These are phyloP conservation scores for Tubosaeta brunneosetosa DNA, from an alignment of 768 basidiomycete species.

Conservation along the genomic window DNA sequence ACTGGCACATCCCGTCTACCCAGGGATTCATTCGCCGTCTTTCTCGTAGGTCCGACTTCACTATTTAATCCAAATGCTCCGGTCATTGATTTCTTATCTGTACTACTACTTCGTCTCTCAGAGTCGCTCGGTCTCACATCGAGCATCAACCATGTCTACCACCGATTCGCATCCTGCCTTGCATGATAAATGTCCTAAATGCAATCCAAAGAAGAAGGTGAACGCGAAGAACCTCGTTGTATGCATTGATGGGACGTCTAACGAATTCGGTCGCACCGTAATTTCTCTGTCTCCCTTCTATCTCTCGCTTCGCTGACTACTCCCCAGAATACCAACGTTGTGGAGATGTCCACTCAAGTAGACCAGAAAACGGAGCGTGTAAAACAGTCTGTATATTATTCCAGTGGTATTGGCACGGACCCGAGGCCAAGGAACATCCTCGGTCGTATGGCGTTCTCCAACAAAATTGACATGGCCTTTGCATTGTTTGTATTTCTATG, in stretches of 20 bases:
- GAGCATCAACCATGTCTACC: too few species aligned
- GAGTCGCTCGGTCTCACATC: too few species aligned
- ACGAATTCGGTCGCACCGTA: constrained; percentile 21
- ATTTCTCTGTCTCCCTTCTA: too few species aligned
- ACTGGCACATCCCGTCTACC: too few species aligned
- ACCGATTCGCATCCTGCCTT: neutral
- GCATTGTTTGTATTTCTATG: constrained; percentile 29
- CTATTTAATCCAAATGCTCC: too few species aligned
- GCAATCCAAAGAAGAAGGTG: constrained; percentile 6
- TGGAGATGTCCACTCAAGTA: constrained; percentile 31
- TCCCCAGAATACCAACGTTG: constrained; percentile 35
- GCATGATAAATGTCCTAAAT: constrained; percentile 12
- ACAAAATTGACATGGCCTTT: constrained; percentile 35
- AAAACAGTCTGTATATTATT: constrained; percentile 33
- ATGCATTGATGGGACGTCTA: constrained; percentile 24
- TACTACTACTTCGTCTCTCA: too few species aligned
- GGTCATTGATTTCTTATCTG: too few species aligned
- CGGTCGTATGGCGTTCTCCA: constrained; percentile 12
- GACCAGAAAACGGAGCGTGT: constrained; percentile 12
- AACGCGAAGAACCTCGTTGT: constrained; percentile 19
- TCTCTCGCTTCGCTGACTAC: too few species aligned
- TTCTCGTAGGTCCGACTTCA: too few species aligned
- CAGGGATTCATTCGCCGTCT: too few species aligned
- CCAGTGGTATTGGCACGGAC: constrained; percentile 37
- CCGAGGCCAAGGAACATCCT: constrained; percentile 26